Conservation (phyloP, 139 green algal genomes). For the Chlorella sp. region DNA sequence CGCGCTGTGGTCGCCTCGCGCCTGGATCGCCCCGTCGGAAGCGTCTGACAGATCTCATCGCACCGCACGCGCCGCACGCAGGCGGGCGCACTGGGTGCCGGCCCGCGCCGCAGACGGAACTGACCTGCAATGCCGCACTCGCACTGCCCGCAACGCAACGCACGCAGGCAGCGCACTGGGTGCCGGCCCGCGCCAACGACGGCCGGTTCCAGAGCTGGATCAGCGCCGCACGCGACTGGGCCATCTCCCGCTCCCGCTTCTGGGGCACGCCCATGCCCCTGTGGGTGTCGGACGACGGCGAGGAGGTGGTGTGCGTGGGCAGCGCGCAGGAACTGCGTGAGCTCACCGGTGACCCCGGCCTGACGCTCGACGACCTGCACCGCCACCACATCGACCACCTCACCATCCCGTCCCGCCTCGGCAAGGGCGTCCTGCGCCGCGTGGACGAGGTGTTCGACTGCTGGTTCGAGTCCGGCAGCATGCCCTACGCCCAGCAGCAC, state of each 20-base stretch:
- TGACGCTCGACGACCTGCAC: conserved; percentile 93
- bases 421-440: conserved; percentile 54
- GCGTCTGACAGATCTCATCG: no score
- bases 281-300: conserved; percentile 77
- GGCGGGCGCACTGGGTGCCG: no score
- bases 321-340: conserved; percentile 83
- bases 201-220: conserved; percentile 99
- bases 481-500: conserved; percentile 95
- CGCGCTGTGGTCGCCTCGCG: no score
- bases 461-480: conserved; percentile 97
- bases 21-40: no score
- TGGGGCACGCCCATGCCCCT: conserved; percentile 98
- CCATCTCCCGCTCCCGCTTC: conserved; percentile 61
- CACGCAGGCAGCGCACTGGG: conserved; percentile 82
- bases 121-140: no score
- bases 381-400: conserved; percentile 97
- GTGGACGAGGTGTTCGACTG: conserved; percentile 98
- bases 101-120: no score
- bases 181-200: conserved; percentile 92
- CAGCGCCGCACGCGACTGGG: conserved; percentile 91
- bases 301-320: conserved; percentile 87
- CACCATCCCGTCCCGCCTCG: conserved; percentile 76
- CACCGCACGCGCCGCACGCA: no score
- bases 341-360: no score
- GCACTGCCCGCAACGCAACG: no score